Percentiles rank a stretch among this genome's conserved stretches.
These are phyloP conservation scores for Dryas integrifolia DNA, from an alignment of 331 rosid species.

Conservation along the genomic window DNA sequence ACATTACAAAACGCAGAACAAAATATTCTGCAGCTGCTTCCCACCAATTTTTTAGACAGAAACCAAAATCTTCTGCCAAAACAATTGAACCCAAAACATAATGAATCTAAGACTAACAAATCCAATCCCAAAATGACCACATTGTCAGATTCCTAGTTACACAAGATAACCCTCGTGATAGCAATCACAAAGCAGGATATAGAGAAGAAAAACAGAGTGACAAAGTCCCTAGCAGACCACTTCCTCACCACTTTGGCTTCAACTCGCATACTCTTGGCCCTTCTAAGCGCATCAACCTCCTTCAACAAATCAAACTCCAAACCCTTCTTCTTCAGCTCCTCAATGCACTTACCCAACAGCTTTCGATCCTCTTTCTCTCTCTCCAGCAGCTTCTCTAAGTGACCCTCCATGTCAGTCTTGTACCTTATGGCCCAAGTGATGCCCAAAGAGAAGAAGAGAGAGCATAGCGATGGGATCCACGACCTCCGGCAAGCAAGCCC, in stretches of 20 bases:
- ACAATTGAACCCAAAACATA: not conserved
- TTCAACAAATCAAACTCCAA: slow-evolving; percentile 62
- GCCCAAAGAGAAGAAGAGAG: slow-evolving; percentile 51
- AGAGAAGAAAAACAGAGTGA: slow-evolving; percentile 50
- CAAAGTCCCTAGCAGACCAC: slow-evolving; percentile 68
- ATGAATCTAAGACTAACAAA: not conserved
- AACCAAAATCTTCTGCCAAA: not conserved
- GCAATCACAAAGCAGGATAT: slow-evolving; percentile 54
- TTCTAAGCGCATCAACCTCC: slow-evolving; percentile 66
- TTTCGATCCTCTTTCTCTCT: slow-evolving; percentile 64
- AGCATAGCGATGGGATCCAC: slow-evolving; percentile 62
- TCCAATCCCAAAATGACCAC: slow-evolving; percentile 5
- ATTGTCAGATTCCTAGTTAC: slow-evolving; percentile 26
- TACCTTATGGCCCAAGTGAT: slow-evolving; percentile 65
- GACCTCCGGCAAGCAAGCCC: slow-evolving; percentile 46
- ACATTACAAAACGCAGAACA: slow-evolving; percentile 40
- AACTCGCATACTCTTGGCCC: slow-evolving; percentile 63
- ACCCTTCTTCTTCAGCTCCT: slow-evolving; percentile 67
- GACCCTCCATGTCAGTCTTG: slow-evolving; percentile 60
- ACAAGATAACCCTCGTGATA: slow-evolving; percentile 52
- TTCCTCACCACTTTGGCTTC: slow-evolving; percentile 49
- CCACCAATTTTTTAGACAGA: not conserved
- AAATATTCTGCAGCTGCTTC: slow-evolving; percentile 36
- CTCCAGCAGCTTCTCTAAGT: slow-evolving; percentile 55
- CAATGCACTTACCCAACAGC: slow-evolving; percentile 53